phyloP scores from a whole-genome alignment of 2,329 filamentous ascomycete species.

The Cladosporium velox region DNA sequence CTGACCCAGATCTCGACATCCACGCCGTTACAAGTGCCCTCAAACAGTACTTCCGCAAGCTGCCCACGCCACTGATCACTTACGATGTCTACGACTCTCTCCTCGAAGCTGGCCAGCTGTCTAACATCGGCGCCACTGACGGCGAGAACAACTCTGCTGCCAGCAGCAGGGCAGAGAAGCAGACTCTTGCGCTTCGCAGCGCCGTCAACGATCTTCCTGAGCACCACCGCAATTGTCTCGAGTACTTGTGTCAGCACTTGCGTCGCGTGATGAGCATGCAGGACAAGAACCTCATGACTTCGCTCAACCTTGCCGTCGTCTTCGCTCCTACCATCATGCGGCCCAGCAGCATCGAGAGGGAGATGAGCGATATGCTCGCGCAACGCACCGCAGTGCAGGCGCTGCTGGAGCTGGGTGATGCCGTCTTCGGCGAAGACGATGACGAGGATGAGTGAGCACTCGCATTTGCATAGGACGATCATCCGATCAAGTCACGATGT shows the following conservation, averaged over 20 bases:
- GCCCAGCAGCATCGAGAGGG: constrained; percentile 81
- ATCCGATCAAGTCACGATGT: background rate
- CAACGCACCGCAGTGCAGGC: constrained; percentile 94
- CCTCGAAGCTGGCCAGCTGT: constrained; percentile 66
- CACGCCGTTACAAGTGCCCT: constrained; percentile 92
- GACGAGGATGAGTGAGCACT: constrained; percentile 15
- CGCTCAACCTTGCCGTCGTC: constrained; percentile 92
- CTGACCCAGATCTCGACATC: constrained; percentile 90
- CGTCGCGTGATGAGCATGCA: constrained; percentile 81
- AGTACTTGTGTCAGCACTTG: constrained; percentile 93
- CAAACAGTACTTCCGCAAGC: constrained; percentile 96
- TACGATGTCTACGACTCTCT: constrained; percentile 90
- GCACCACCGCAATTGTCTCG: constrained; percentile 83
- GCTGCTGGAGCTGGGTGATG: constrained; percentile 84
- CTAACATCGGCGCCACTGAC: constrained; percentile 46
- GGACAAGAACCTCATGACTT: constrained; percentile 90
- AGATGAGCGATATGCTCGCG: constrained; percentile 93
- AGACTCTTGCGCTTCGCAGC: constrained; percentile 62
- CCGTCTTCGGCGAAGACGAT: constrained; percentile 61
- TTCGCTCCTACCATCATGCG: constrained; percentile 98
- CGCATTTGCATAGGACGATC: background rate
- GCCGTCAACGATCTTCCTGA: constrained; percentile 78
- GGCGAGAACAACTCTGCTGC: constrained; percentile 64
- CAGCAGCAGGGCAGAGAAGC: constrained; percentile 60
- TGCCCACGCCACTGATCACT: constrained; percentile 85